These are phyloP conservation scores for Botrytis sinoallii DNA, from an alignment of 2,329 filamentous ascomycete species.

Conservation along the genomic window DNA sequence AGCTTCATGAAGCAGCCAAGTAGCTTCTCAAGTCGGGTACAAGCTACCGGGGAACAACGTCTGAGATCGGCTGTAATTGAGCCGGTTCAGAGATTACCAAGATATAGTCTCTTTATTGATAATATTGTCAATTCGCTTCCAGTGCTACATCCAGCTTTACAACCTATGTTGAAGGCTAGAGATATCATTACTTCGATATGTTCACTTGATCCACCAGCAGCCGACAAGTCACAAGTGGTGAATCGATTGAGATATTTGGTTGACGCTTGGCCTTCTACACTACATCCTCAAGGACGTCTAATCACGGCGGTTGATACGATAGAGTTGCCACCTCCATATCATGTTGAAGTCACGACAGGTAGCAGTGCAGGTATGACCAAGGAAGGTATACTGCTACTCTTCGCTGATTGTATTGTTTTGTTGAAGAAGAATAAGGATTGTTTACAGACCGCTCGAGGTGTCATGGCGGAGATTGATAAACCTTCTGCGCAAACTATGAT, in stretches of 20 bases:
- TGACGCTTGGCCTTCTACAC: constrained; percentile 69
- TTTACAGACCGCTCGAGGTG: constrained; percentile 67
- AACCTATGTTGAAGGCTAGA: constrained; percentile 78
- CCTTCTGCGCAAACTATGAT: constrained; percentile 63
- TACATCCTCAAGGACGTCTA: constrained; percentile 73
- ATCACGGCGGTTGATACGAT: constrained; percentile 78
- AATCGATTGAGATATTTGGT: constrained; percentile 74
- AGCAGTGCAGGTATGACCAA: constrained; percentile 38
- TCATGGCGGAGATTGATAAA: constrained; percentile 83
- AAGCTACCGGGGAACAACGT: constrained; percentile 83
- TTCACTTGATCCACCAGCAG: constrained; percentile 73
- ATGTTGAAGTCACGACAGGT: constrained; percentile 28
- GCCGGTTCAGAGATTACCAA: constrained; percentile 87
- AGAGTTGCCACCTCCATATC: constrained; percentile 73
- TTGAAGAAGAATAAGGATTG: constrained; percentile 66
- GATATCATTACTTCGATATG: constrained; percentile 97
- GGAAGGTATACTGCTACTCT: constrained; percentile 75
- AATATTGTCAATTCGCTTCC: constrained; percentile 87
- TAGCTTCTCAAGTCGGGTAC: constrained; percentile 75
- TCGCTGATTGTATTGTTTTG: constrained; percentile 76
- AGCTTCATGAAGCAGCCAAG: constrained; percentile 76
- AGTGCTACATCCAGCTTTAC: constrained; percentile 79
- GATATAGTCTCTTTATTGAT: constrained; percentile 95
- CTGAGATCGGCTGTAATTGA: constrained; percentile 92
- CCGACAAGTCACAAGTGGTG: constrained; percentile 71